These are phyloP conservation scores for Pseudozyma thailandica DNA, from an alignment of 1,284 basidiomycete genomes.

Conservation along the genomic window DNA sequence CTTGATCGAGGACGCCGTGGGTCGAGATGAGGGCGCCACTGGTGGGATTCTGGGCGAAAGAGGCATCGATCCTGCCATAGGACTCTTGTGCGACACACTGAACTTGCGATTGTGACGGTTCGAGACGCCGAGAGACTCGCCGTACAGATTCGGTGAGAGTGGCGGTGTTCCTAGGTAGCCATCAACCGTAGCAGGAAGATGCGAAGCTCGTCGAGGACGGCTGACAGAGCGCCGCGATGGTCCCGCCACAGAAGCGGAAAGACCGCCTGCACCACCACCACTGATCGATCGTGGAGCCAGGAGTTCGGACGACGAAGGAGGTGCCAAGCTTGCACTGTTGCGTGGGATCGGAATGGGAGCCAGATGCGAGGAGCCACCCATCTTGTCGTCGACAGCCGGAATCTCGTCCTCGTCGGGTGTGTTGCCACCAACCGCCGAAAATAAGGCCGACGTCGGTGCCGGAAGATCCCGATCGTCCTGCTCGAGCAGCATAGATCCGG, in stretches of 20 bases:
- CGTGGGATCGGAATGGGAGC: conserved; percentile 57
- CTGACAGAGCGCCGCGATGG: conserved; percentile 30
- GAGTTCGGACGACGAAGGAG: conserved; percentile 19
- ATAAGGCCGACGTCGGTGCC: conserved; percentile 38
- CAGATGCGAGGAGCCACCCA: conserved; percentile 48
- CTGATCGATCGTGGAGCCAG: conserved; percentile 15
- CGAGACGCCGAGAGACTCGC: conserved; percentile 38
- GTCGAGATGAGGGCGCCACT: conserved; percentile 79
- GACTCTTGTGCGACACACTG: conserved; percentile 53
- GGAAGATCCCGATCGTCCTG: conserved; percentile 43
- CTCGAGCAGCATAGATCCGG: conserved; percentile 42
- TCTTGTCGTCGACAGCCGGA: conserved; percentile 53
- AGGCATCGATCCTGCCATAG: conserved; percentile 60
- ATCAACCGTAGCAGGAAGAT: conserved; percentile 24
- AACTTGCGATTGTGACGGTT: conserved; percentile 41
- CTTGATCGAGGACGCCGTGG: conserved; percentile 90
- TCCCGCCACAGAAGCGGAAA: conserved; percentile 10
- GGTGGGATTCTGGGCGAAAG: conserved; percentile 89
- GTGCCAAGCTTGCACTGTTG: conserved; percentile 15
- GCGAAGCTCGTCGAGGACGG: conserved; percentile 46
- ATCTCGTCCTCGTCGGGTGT: conserved; percentile 57
- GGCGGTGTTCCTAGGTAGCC: conserved; percentile 52
- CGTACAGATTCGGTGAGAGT: conserved; percentile 57
- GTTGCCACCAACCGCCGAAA: conserved; percentile 31
- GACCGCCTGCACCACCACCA: conserved; percentile 6